phyloP scores from a whole-genome alignment of 2,329 filamentous ascomycete genomes.

The Paecilomyces niveus region DNA sequence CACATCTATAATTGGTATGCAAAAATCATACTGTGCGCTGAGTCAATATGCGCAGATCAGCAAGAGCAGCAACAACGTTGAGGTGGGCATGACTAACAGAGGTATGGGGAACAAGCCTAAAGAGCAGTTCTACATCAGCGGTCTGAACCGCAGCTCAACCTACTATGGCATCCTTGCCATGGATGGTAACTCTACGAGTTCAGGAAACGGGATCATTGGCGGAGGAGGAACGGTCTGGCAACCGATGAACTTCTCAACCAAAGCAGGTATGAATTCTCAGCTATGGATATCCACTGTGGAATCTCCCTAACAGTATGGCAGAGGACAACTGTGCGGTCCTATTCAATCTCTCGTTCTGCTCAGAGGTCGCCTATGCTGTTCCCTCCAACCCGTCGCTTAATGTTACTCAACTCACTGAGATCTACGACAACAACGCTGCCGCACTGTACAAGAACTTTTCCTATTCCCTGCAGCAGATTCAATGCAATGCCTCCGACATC shows the following conservation, averaged over 20 bases:
- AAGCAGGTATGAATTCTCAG: constrained; percentile 52
- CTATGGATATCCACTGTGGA: neutral
- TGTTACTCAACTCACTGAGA: constrained; percentile 53
- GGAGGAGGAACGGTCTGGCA: constrained; percentile 73
- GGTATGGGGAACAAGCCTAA: constrained; percentile 63
- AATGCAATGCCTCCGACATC: constrained; percentile 69
- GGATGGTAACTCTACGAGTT: constrained; percentile 48
- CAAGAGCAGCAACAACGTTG: constrained; percentile 52
- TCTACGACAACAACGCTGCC: constrained; percentile 72
- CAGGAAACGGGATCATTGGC: constrained; percentile 50
- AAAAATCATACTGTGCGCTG: constrained; percentile 77
- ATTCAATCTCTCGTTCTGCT: constrained; percentile 81
- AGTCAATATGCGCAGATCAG: constrained; percentile 57
- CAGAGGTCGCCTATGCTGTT: constrained; percentile 82
- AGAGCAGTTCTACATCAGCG: constrained; percentile 79
- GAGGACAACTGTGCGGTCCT: constrained; percentile 80
- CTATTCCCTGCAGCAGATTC: constrained; percentile 73
- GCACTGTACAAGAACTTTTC: constrained; percentile 69
- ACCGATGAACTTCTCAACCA: constrained; percentile 68
- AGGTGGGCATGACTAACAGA: constrained; percentile 61
- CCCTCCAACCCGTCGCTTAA: constrained; percentile 68
- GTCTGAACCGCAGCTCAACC: constrained; percentile 61
- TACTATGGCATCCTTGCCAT: constrained; percentile 70
- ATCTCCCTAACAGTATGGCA: constrained; percentile 17
- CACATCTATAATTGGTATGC: constrained; percentile 58